Evolutionary conservation across 148 eudicot species (phyloP).

Genomic region (Nepenthes gracilis): DNA sequence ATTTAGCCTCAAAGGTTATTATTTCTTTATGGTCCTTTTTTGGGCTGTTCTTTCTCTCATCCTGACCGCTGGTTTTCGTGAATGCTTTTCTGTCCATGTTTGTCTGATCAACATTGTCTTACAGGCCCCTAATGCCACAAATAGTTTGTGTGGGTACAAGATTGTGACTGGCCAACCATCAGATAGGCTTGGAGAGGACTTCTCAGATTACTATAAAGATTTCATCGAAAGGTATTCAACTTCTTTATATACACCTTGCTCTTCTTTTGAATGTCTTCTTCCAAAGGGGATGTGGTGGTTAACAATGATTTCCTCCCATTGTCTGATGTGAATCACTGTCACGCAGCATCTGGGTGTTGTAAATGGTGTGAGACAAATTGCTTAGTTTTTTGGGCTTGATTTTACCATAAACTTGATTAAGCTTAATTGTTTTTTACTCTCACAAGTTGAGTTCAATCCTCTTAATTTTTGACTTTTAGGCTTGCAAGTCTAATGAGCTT

Average conservation of each 20-base stretch:
- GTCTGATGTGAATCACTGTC: too few relatives aligned
- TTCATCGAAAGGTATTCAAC: conserved; percentile 53
- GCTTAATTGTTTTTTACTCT: too few relatives aligned
- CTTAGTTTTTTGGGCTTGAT: too few relatives aligned
- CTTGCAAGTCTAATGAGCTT: too few relatives aligned
- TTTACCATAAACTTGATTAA: too few relatives aligned
- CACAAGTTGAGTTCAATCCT: too few relatives aligned
- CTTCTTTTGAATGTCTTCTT: not conserved
- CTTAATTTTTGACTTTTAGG: too few relatives aligned
- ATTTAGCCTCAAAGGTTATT: conserved; percentile 75
- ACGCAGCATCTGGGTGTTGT: too few relatives aligned
- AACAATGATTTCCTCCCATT: too few relatives aligned
- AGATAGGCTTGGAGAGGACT: conserved; percentile 96
- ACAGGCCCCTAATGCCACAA: conserved; percentile 84
- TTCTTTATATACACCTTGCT: not conserved
- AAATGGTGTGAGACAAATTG: too few relatives aligned
- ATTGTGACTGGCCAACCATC: conserved; percentile 96
- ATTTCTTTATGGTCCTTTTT: conserved; percentile 5
- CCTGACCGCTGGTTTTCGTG: not conserved
- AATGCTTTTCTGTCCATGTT: conserved; percentile 3
- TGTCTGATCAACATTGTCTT: conserved; percentile 7
- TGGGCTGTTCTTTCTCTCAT: not conserved
- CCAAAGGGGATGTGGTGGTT: too few relatives aligned
- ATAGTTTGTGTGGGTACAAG: conserved; percentile 86
- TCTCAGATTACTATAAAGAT: conserved; percentile 68